Base-by-base conservation (phyloP, 1,139 yeast species). In the Hemisphaericaspora lyxosophila region DNA sequence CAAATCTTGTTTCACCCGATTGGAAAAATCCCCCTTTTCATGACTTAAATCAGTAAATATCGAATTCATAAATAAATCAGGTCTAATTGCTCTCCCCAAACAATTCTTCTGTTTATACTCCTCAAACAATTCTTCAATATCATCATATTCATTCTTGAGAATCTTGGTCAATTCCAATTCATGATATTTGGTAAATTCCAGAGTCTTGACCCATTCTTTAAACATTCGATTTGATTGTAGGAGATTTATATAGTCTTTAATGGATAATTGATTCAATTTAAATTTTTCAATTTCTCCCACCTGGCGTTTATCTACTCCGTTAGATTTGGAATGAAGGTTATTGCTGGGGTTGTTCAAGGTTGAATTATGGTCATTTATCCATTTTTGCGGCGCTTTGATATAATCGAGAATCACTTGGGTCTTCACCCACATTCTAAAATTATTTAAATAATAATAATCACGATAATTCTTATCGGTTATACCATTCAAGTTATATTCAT, bases 341-440 rank as follows among this genome's bases (percentile, higher is more conserved):
- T 31, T 26, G 17, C 39, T 40, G 8, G 33, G 33, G 19, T 35
- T 35, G 17, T 35, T 29, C 15, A 36, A 28, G 7, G 41, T 26
- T n/a, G 48, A 26, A 26, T 39, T 36, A 31, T 48, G 42, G 13
- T 44, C 38, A 3, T 39, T 34, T 7, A 54, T 37, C 65, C 67
- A 65, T 12, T 31, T 33, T 11, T 41, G 35, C 0, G 62, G 60
- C 36, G 57, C 52, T 3, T 48, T 46, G n/a, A 60, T 14, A 39
- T 64, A 65, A 33, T 60, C 60, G 22, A 60, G 42, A 13, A 65
- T 43, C 2, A 45, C 42, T 22, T 54, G 57, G 3, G 63, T 54
- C 12, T 44, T 47, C 20, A 57, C 50, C 75, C 75, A 69, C 35
- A 64, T 45, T 28, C 72, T 47, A 28, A 67, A 56, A 41, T 61